Evolutionary conservation across 108 stramenopile genomes (phyloP), one percentile per base, ranked within the genome.

Genomic region (Skeletonema tropicum): DNA sequence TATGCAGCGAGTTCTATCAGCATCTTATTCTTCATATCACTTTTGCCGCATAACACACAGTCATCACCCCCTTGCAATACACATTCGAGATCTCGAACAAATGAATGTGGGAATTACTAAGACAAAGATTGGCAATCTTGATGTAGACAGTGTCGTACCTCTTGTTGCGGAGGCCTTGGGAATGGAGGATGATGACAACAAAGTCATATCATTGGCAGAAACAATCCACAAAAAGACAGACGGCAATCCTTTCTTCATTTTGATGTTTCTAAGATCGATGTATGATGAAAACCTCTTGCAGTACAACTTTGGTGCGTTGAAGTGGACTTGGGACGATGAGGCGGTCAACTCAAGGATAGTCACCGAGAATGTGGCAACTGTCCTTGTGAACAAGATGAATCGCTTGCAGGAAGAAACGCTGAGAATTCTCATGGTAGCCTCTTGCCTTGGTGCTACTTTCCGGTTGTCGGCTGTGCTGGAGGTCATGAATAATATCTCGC

Each of bases 181-280:
- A 10, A 14, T 36, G 57, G 46, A 62, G 3, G 36, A 29, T 25
- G 2, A 26, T 15, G 46, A 68, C 26, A 35, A 8, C 6, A 35
- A 35, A 35, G 35, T 35, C 35, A 35, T 6, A 35, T 6, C 35
- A 35, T 35, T 35, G 35, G 35, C 35, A 35, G 35, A 35, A 8
- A 35, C 35, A 35, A 35, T 35, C 1, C 35, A 35, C 35, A 26
- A 17, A 17, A 80, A 80, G 66, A 85, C 84, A 15, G 38, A 32
- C 5, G 76, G 83, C 25, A 84, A 84, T 41, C 32, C 70, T 15
- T 84, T 66, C 66, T 78, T 63, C 29, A 17, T 79, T 33, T 52
- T 84, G 42, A 48, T 66, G 52, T 84, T 76, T 36, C 57, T 84
- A 14, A 36, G 46, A 1, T 29, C 26, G 1, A 1, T 29, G 1